These are phyloP conservation scores for Trichoderma sp. DNA, from an alignment of 2,329 filamentous ascomycete genomes.

Conservation along the genomic window DNA sequence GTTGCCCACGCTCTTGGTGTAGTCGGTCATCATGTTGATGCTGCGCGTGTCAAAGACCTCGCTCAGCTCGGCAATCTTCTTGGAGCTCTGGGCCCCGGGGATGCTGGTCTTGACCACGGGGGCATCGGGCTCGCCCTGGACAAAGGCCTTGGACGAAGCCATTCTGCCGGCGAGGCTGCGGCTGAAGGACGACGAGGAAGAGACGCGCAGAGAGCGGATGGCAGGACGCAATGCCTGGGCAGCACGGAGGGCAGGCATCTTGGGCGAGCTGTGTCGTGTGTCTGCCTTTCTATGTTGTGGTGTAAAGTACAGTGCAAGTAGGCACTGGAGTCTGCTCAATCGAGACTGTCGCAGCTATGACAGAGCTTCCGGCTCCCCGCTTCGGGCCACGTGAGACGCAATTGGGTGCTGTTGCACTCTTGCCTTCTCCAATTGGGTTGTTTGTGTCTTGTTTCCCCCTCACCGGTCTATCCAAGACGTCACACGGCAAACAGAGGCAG, in stretches of 20 bases:
- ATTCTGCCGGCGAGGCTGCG: slow-evolving; percentile 29
- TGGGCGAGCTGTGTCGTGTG: slow-evolving; percentile 1
- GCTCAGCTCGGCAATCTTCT: slow-evolving; percentile 66
- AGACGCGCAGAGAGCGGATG: slow-evolving; percentile 1
- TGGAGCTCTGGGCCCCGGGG: slow-evolving; percentile 72
- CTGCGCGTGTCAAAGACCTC: slow-evolving; percentile 82
- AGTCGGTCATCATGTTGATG: slow-evolving; percentile 79
- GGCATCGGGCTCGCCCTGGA: slow-evolving; percentile 49
- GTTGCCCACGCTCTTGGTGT: slow-evolving; percentile 72
- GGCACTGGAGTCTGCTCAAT: too few relatives aligned
- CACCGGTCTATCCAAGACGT: too few relatives aligned
- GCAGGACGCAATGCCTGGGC: slow-evolving; percentile 24
- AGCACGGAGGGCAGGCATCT: slow-evolving; percentile 32
- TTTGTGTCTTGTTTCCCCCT: background rate
- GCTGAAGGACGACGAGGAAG: slow-evolving; percentile 14
- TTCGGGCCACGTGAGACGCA: background rate
- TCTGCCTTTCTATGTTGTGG: background rate
- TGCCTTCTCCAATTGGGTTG: background rate
- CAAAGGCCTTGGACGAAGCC: slow-evolving; percentile 39
- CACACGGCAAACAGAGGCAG: background rate
- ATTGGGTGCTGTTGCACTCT: background rate
- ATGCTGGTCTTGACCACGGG: slow-evolving; percentile 59
- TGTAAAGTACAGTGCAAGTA: too few relatives aligned
- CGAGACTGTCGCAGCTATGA: background rate
- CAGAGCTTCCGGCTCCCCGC: background rate